Base-by-base conservation (phyloP, 2,329 filamentous ascomycete genomes). In the Rhynchosporium secalis region DNA sequence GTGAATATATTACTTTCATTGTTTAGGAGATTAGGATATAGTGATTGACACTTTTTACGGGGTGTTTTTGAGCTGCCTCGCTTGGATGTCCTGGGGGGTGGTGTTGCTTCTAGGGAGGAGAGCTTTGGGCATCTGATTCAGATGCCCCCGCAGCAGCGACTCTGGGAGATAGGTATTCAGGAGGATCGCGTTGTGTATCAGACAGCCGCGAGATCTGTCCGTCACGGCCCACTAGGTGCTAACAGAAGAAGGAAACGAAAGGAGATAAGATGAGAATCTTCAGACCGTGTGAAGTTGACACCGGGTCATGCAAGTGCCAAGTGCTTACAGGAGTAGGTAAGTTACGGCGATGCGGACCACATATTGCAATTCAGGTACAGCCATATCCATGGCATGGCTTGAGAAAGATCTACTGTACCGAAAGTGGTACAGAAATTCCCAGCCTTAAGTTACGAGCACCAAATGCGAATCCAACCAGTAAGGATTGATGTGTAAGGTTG, bases 121-220 rank as follows among this genome's bases (percentile, higher is more conserved):
- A 61, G 62, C 58, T 59, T 45, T 62, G 59, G 58, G 59, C 62
- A 52, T 62, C 51, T 58, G 57, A 51, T 64, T 58, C 20, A 20
- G 20, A 20, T 20, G 20, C 20, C 62, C 62, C 62, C 62, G 62
- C 51, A 61, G 56, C 38, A 46, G 20, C 20, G 20, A 20, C 20
- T 20, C 20, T 20, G 20, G 41, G 26, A 29, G 29, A 31, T 48
- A 45, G 55, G 54, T 48, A 28, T 38, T 48, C 47, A 49, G 62
- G 54, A 56, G 45, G 31, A 49, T 58, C 33, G 51, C 47, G 62
- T 63, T 38, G 58, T 48, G 61, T 58, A 64, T 61, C 62, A 56
- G 62, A 64, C 47, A 54, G 31, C 47, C 38, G 13, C 49, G 31
- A 52, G 49, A 52, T 52, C 49, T 52, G 29, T 31, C 48, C 36